These are phyloP conservation scores for Novymonas esmeraldas DNA, from an alignment of 208 protist species.

Conservation along the genomic window DNA sequence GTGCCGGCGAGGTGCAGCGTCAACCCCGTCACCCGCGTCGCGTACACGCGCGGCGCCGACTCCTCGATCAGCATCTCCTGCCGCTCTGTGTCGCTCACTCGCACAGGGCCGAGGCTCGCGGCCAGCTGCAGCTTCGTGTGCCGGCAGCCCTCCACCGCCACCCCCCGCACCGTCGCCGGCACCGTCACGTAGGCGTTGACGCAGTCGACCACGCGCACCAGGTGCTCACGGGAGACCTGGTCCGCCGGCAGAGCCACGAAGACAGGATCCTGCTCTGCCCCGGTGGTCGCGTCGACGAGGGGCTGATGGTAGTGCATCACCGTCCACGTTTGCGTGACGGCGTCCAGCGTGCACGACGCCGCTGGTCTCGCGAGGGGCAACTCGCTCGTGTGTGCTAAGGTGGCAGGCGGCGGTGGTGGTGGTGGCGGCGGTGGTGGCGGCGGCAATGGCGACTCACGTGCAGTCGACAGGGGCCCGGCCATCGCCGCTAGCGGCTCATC, in stretches of 20 bases:
- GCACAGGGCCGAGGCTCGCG: slow-evolving; percentile 26
- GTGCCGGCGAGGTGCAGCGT: slow-evolving; percentile 15
- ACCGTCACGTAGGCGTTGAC: slow-evolving; percentile 31
- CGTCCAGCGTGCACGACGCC: slow-evolving; percentile 3
- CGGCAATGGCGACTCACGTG: too few relatives aligned
- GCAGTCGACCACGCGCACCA: slow-evolving; percentile 34
- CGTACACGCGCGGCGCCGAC: slow-evolving; percentile 28
- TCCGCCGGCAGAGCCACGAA: slow-evolving; percentile 15
- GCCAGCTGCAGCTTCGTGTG: slow-evolving; percentile 31
- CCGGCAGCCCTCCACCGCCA: slow-evolving; percentile 33
- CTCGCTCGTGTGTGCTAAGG: not conserved
- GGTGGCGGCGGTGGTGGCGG: slow-evolving; percentile 6
- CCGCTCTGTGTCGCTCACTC: slow-evolving; percentile 27
- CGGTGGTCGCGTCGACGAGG: slow-evolving; percentile 16
- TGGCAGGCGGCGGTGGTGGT: not conserved
- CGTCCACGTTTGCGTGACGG: slow-evolving; percentile 15
- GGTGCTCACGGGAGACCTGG: slow-evolving; percentile 22
- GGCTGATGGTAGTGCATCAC: slow-evolving; percentile 17
- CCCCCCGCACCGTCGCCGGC: slow-evolving; percentile 28
- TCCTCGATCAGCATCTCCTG: slow-evolving; percentile 32
- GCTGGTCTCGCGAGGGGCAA: not conserved
- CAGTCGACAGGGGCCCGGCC: too few relatives aligned
- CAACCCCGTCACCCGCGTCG: slow-evolving; percentile 23
- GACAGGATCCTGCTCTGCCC: slow-evolving; percentile 17
- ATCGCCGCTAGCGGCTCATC: too few relatives aligned